These are phyloP conservation scores for Phytopythium oedochilum DNA, from an alignment of 352 stramenopile genomes.

Conservation along the genomic window DNA sequence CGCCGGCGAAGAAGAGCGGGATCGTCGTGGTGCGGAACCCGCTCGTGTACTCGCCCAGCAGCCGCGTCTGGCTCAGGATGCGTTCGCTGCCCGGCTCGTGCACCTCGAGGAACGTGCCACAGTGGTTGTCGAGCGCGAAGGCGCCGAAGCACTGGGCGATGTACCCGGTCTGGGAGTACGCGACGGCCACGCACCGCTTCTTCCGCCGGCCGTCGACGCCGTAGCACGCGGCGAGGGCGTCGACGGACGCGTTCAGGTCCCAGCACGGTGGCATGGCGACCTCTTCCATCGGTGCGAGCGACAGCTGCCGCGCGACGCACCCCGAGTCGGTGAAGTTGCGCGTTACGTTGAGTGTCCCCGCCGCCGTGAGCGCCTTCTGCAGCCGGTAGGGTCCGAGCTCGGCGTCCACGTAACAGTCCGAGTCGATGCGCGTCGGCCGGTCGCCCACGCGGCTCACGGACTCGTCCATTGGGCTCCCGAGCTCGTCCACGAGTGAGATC, in stretches of 20 bases:
- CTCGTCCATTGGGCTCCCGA: constrained; percentile 38
- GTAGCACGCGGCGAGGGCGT: constrained; percentile 57
- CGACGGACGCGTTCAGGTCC: constrained; percentile 77
- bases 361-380: constrained; percentile 43
- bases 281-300: constrained; percentile 37
- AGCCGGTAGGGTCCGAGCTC: constrained; percentile 46
- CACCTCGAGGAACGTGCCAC: constrained; percentile 82
- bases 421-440: constrained; percentile 59
- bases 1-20: constrained; percentile 63
- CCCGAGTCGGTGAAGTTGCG: constrained; percentile 52
- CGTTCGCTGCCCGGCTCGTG: constrained; percentile 55
- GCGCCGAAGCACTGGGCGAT: constrained; percentile 66
- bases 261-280: constrained; percentile 71
- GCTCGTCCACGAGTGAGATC: constrained; percentile 70
- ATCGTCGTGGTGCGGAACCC: constrained; percentile 74
- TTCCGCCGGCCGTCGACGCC: constrained; percentile 55
- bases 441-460: constrained; percentile 68
- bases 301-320: constrained; percentile 43
- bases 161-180: constrained; percentile 76
- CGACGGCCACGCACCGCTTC: constrained; percentile 64
- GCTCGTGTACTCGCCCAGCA: constrained; percentile 66
- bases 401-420: constrained; percentile 66
- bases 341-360: constrained; percentile 28
- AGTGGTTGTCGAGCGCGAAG: constrained; percentile 74
- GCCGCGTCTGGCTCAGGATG: constrained; percentile 70